Conservation (phyloP, 2,329 filamentous ascomycete species). For the Cladosporium halotolerans region DNA sequence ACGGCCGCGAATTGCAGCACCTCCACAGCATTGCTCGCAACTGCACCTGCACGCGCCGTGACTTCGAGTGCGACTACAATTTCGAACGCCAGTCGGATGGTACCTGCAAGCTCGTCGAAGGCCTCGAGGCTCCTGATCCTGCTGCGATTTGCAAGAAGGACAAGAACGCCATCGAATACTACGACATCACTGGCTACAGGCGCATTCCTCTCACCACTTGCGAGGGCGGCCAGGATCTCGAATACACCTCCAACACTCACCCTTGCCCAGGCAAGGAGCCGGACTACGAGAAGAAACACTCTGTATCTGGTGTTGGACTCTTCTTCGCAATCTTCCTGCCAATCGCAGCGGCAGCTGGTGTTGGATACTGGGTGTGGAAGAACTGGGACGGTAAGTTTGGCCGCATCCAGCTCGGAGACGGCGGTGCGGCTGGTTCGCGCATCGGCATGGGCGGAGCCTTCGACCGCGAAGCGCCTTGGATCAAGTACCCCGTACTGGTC, state of each 20-base stretch:
- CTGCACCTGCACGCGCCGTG: slow-evolving; percentile 75
- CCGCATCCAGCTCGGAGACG: slow-evolving; percentile 77
- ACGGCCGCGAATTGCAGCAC: slow-evolving; percentile 61
- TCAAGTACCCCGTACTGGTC: slow-evolving; percentile 63
- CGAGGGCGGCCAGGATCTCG: slow-evolving; percentile 64
- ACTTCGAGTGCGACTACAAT: slow-evolving; percentile 98
- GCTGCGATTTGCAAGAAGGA: slow-evolving; percentile 54
- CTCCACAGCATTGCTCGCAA: slow-evolving; percentile 65
- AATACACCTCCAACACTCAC: slow-evolving; percentile 56
- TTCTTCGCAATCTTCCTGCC: slow-evolving; percentile 82
- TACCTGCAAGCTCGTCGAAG: slow-evolving; percentile 69
- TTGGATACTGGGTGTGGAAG: slow-evolving; percentile 78
- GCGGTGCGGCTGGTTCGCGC: slow-evolving; percentile 19
- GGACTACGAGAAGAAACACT: slow-evolving; percentile 68
- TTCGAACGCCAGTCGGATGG: slow-evolving; percentile 73
- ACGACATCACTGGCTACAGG: slow-evolving; percentile 79
- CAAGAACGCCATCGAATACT: slow-evolving; percentile 69
- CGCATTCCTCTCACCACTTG: slow-evolving; percentile 88
- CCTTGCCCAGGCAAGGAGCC: slow-evolving; percentile 75
- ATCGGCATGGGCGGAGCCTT: slow-evolving; percentile 39
- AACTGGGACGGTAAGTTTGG: slow-evolving; percentile 90
- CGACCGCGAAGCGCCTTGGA: slow-evolving; percentile 66
- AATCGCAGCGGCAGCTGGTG: slow-evolving; percentile 60
- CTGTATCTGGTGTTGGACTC: slow-evolving; percentile 64
- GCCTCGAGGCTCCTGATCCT: slow-evolving; percentile 60